phyloP scores from a whole-genome alignment of 2,329 filamentous ascomycete species.

The Phialophora verrucosa region DNA sequence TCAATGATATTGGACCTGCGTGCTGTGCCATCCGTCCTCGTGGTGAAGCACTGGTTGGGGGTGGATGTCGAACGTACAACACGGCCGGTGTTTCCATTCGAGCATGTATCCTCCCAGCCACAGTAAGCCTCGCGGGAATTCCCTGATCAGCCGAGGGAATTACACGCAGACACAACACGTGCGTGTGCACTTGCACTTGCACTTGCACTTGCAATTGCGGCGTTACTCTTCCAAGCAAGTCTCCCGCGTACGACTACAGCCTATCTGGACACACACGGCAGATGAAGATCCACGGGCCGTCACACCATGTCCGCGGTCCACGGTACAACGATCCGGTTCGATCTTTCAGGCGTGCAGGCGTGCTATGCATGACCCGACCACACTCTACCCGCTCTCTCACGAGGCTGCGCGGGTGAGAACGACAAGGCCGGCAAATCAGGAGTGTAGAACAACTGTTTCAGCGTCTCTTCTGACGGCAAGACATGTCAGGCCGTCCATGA shows the following conservation, averaged over 20 bases:
- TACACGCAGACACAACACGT: neutral
- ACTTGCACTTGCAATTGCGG: no score
- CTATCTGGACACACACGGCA: neutral
- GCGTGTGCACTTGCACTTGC: no score
- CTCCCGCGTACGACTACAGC: no score
- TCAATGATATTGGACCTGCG: neutral
- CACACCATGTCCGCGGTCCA: neutral
- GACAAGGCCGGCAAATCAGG: neutral
- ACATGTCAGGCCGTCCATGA: neutral
- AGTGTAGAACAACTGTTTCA: neutral
- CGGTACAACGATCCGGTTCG: neutral
- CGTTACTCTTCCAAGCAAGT: neutral
- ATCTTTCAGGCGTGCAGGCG: neutral
- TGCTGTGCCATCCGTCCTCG: neutral
- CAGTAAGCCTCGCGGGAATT: neutral
- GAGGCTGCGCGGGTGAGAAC: neutral
- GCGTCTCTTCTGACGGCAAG: neutral
- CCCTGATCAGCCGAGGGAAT: neutral
- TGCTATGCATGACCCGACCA: neutral
- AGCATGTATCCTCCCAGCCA: neutral
- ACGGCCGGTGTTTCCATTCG: neutral
- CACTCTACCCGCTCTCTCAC: neutral
- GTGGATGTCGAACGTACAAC: neutral
- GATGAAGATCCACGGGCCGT: neutral
- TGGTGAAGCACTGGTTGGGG: neutral